Conservation (phyloP, 2,329 filamentous ascomycete species). For the Hawksworthiomyces lignivorus region DNA sequence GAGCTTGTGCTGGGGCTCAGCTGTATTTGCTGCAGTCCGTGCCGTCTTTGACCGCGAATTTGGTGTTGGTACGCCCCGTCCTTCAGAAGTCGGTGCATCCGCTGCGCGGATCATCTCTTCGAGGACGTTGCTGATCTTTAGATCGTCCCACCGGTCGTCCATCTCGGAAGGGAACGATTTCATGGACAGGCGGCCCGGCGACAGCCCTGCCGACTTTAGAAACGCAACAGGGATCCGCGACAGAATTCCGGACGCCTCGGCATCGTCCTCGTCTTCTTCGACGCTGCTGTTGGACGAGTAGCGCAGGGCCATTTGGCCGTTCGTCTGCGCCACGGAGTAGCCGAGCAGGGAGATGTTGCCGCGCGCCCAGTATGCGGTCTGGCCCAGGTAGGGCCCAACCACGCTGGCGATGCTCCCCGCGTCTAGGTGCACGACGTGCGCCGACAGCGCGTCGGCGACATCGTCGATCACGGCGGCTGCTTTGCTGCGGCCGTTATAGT, state of each 20-base stretch:
- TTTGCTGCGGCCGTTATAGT: constrained; percentile 24
- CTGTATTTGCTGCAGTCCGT: no score
- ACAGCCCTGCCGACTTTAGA: constrained; percentile 5
- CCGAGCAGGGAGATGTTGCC: constrained; percentile 47
- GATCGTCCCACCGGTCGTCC: constrained; percentile 50
- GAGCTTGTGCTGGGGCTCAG: constrained; percentile 41
- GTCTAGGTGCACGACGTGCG: constrained; percentile 61
- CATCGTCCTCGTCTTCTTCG: constrained; percentile 24
- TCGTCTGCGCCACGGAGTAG: constrained; percentile 48
- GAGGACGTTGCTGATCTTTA: constrained; percentile 52
- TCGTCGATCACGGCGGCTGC: constrained; percentile 21
- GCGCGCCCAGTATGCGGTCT: constrained; percentile 40
- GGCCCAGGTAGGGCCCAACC: constrained; percentile 61
- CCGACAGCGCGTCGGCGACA: constrained; percentile 35
- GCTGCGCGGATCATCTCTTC: constrained; percentile 48
- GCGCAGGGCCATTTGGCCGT: constrained; percentile 35
- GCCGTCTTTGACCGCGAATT: not conserved
- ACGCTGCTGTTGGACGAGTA: constrained; percentile 31
- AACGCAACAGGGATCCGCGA: constrained; percentile 14
- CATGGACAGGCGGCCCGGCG: constrained; percentile 9
- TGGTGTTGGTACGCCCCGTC: not conserved
- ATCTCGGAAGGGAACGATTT: constrained; percentile 22
- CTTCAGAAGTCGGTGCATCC: constrained; percentile 23
- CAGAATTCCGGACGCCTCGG: constrained; percentile 20
- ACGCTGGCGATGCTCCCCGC: constrained; percentile 64